Base-by-base conservation (phyloP, 2,329 filamentous ascomycete genomes). In the Metarhizium humberi region DNA sequence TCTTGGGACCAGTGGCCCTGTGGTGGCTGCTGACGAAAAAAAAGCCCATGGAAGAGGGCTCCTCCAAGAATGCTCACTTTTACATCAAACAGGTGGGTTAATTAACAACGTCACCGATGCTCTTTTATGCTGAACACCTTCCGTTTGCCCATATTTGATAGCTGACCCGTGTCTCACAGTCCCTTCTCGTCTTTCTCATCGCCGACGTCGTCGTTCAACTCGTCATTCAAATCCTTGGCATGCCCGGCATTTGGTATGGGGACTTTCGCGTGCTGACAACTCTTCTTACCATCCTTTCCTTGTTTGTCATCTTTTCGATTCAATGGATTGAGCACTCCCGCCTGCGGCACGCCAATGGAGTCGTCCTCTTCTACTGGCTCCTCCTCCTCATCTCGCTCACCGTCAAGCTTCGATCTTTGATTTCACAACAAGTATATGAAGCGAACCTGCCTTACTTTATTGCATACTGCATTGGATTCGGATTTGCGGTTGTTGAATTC, bases 311-410 rank as follows among this genome's bases (percentile, higher is more conserved):
- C 53, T 91, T 88, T 66, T 73, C 81, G 50, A 82, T 95, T 54
- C 92, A 96, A 74, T 94, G 92, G 75, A 75, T 89, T 59, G 92
- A 96, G 68, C 88, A 96, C 69, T 85, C 84, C 69, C 84, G 92
- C 32, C 86, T 90, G 59, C 82, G 90, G 55, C 87, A 92, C 63
- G 85, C 92, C 34, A 95, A 95, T 67, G 91, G 88, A 13, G 87
- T 95, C 29, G 90, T 89, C 2, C 78, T 96, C 52, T 89, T 96
- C 70, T 96, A 91, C 78, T 96, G 92, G 92, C 79, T 95, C 25
- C 83, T 95, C 63, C 85, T 95, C 58, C 75, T 94, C 57, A 85
- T 95, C 63, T 83, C 84, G 3, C 86, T 89, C 61, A 80, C 80
- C 8, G 81, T 96, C 66, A 96, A 96, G 75, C 78, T 96, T 52